Conservation (phyloP, 805 yeast species). For the Komagataella mondaviorum region DNA sequence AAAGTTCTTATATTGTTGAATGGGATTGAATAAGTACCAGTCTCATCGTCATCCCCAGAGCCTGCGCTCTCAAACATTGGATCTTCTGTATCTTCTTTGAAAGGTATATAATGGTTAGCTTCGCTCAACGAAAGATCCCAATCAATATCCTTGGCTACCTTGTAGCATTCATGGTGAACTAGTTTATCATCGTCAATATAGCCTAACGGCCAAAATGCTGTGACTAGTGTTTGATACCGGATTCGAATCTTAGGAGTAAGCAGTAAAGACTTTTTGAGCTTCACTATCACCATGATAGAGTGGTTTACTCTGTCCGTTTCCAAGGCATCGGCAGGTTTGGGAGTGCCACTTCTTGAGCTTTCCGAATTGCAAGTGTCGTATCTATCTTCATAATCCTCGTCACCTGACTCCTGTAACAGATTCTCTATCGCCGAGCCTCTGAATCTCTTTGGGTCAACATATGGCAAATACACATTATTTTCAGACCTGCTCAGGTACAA, state of each 20-base stretch:
- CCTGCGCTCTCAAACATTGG: slow-evolving; percentile 4
- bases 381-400: slow-evolving; percentile 10
- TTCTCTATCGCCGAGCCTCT: neutral
- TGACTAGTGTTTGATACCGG: slow-evolving; percentile 28
- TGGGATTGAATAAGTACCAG: slow-evolving; percentile 4
- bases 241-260: slow-evolving; percentile 23
- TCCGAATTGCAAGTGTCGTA: neutral
- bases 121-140: slow-evolving; percentile 28
- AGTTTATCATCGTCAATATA: slow-evolving; percentile 21
- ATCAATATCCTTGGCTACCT: slow-evolving; percentile 24
- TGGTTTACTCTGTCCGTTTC: slow-evolving; percentile 17
- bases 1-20: slow-evolving; percentile 13
- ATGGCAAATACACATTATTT: neutral
- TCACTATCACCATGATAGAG: slow-evolving; percentile 37
- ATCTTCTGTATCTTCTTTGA: slow-evolving; percentile 7
- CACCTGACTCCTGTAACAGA: neutral
- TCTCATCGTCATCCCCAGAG: slow-evolving; percentile 8
- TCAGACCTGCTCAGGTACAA: neutral
- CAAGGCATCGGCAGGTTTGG: neutral
- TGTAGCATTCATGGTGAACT: slow-evolving; percentile 28
- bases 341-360: neutral
- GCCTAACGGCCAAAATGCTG: slow-evolving; percentile 27
- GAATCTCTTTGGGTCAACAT: neutral
- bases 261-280: slow-evolving; percentile 24
- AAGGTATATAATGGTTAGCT: slow-evolving; percentile 22